Evolutionary conservation across 116 monocot genomes (phyloP).

Genomic region (Phalaenopsis hybrid): DNA sequence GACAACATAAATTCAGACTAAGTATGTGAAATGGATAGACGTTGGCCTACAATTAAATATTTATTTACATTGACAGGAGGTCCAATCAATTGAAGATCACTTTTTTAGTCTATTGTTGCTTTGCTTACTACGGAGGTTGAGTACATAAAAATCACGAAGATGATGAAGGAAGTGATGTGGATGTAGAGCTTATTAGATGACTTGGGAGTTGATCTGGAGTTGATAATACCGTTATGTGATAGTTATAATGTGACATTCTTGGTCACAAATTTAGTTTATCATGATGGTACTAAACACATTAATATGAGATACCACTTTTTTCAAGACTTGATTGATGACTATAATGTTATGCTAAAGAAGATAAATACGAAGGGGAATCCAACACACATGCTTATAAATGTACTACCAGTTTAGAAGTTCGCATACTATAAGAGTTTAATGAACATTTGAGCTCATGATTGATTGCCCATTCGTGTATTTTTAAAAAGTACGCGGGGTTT

Average conservation of each 20-base stretch:
- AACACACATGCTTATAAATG: not conserved
- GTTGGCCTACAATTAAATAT: not conserved
- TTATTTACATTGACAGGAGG: not conserved
- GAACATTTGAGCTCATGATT: too few species aligned
- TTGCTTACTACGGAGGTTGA: too few species aligned
- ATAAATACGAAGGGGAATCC: not conserved
- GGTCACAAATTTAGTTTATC: not conserved
- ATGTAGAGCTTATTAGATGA: not conserved
- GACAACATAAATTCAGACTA: not conserved
- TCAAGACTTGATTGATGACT: not conserved
- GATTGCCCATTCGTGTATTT: too few species aligned
- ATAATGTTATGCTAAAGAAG: not conserved
- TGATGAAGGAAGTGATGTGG: not conserved
- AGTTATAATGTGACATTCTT: not conserved
- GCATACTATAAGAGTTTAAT: not conserved
- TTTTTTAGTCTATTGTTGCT: too few species aligned
- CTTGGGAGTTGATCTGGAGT: not conserved
- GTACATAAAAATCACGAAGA: too few species aligned
- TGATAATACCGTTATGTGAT: not conserved
- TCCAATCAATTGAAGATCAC: too few species aligned
- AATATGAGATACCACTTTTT: not conserved
- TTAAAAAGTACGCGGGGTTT: too few species aligned
- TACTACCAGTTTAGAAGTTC: not conserved
- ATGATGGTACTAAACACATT: not conserved
- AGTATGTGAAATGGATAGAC: not conserved